Evolutionary conservation across 169 alveolate species (phyloP), one percentile per base, ranked within the genome.

Genomic region (Amoebophrya sp.): DNA sequence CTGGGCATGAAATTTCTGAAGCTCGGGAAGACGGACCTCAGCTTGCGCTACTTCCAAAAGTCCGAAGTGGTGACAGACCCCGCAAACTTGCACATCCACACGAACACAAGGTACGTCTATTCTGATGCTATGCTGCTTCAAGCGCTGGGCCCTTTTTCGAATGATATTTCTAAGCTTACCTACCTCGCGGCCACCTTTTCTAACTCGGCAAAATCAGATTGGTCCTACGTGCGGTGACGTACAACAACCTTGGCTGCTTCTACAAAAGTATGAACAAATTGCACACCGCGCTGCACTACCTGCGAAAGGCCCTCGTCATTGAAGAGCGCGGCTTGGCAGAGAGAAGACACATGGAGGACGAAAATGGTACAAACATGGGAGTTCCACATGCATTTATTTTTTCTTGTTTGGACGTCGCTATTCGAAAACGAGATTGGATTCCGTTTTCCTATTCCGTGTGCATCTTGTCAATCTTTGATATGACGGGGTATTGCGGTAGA

Each of bases 211-310:
- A 47, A 89, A 25, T 77, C 41, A 47, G 92, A 39, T 55, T 90
- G 89, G 77, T 90, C 41, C 55, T 90, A 0, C 91, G 92, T 33
- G 95, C 96, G 77, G 95, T 96, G 90, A 95, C 97, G 23, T 95
- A 95, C 92, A 95, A 95, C 93, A 96, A 96, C 93, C 91, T 96
- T 89, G 97, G 97, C 40, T 94, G 96, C 93, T 96, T 95, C 92
- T 96, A 96, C 93, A 93, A 95, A 89, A 95, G 96, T 90, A 90
- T 92, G 33, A 95, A 94, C 29, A 95, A 95, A 93, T 93, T 95
- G 0, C 95, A 96, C 94, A 92, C 95, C 0, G 96, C 97, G 40
- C 92, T 94, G 77, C 92, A 88, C 90, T 92, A 91, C 89, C 47
- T 91, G 39, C 35, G 91, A 77, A 92, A 92, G 83, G 94, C 92